phyloP scores from a whole-genome alignment of 208 protist genomes.

The Novymonas esmeraldas region DNA sequence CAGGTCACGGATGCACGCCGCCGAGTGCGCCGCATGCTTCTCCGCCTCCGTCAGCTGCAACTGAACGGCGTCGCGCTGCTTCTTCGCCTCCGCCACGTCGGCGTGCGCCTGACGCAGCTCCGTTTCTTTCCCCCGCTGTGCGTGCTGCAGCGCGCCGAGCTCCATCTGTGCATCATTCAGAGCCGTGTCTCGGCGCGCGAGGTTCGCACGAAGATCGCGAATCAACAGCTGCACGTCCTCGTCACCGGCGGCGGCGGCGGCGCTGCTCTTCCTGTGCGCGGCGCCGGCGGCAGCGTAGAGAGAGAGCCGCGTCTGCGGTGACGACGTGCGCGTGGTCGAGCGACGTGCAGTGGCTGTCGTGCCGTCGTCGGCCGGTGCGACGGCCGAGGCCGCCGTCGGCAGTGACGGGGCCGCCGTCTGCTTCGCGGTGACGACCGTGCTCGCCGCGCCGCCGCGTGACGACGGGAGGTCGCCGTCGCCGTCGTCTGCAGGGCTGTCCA shows the following conservation, averaged over 20 bases:
- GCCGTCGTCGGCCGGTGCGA: no score
- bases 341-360: no score
- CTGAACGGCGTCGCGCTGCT: conserved; percentile 38
- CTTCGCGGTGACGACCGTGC: not conserved
- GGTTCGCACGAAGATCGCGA: conserved; percentile 74
- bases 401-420: no score
- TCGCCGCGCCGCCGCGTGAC: not conserved
- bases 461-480: not conserved
- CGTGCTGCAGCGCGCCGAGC: conserved; percentile 26
- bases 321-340: not conserved
- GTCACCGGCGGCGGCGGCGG: conserved; percentile 7
- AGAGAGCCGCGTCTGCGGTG: not conserved
- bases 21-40: conserved; percentile 7
- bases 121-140: conserved; percentile 23
- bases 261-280: not conserved
- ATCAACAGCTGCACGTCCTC: conserved; percentile 41
- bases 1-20: not conserved
- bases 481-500: not conserved
- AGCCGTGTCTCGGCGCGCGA: conserved; percentile 70
- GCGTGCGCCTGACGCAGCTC: conserved; percentile 22
- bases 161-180: conserved; percentile 64
- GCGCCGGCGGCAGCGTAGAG: conserved; percentile 8
- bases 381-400: no score
- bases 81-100: conserved; percentile 31
- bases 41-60: conserved; percentile 8